Percentiles rank a stretch among this genome's conserved stretches.
These are phyloP conservation scores for Pseudopyricularia cyperi DNA, from an alignment of 2,329 filamentous ascomycete species.

Conservation along the genomic window DNA sequence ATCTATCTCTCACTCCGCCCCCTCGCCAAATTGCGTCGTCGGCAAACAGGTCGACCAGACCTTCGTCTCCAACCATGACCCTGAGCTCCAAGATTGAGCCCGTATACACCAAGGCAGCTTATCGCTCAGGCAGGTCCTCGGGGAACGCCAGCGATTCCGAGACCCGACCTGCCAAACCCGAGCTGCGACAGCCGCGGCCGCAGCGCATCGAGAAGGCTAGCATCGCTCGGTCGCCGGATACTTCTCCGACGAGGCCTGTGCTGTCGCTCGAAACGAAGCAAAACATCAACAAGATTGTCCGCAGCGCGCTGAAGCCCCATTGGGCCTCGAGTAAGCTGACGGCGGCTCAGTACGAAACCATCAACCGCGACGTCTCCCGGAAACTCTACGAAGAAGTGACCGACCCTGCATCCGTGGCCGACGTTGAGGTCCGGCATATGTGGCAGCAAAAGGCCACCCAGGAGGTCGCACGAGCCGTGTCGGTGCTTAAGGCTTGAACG, in stretches of 20 bases:
- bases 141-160: constrained; percentile 30
- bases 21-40: constrained; percentile 29
- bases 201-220: constrained; percentile 29
- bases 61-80: constrained; percentile 47
- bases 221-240: constrained; percentile 41
- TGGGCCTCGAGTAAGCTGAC: constrained; percentile 70
- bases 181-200: constrained; percentile 39
- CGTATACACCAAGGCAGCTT: constrained; percentile 61
- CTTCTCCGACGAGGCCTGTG: constrained; percentile 50
- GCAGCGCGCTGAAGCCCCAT: constrained; percentile 65
- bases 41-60: constrained; percentile 32
- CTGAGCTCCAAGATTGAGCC: constrained; percentile 63
- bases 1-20: constrained; percentile 55
- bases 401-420: constrained; percentile 44
- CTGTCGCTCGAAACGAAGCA: constrained; percentile 73
- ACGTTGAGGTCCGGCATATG: constrained; percentile 50
- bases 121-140: constrained; percentile 43
- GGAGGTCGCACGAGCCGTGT: constrained; percentile 67
- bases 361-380: constrained; percentile 81
- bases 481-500: constrained; percentile 35
- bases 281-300: constrained; percentile 80
- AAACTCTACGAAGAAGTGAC: constrained; percentile 66
- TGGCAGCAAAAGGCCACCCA: constrained; percentile 67
- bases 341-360: constrained; percentile 81
- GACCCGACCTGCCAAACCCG: constrained; percentile 15